Conservation (phyloP, 768 basidiomycete species). For the Solioccasus polychromus region DNA sequence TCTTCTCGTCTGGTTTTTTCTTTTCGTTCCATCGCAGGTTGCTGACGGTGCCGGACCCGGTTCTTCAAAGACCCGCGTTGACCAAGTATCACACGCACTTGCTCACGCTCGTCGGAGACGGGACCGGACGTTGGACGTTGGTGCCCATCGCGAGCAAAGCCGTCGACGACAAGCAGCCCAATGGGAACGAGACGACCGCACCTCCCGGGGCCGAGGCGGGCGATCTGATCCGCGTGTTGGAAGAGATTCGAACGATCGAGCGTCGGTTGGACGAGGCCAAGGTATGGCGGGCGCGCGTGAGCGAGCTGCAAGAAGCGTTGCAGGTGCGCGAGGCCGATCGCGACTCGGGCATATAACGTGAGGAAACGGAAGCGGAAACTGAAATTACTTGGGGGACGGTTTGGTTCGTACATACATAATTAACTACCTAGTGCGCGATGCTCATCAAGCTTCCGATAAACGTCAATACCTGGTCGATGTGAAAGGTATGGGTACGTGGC, state of each 20-base stretch:
- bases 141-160: conserved; percentile 40
- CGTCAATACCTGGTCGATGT: conserved; percentile 69
- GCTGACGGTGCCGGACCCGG: not conserved
- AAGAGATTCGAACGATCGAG: conserved; percentile 28
- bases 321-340: conserved; percentile 13
- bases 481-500: too few species aligned
- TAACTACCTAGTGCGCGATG: conserved; percentile 38
- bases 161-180: too few species aligned
- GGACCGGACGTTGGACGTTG: conserved; percentile 68
- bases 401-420: not conserved
- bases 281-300: conserved; percentile 27
- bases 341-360: too few species aligned
- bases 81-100: conserved; percentile 88
- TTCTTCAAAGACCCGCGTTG: conserved; percentile 66
- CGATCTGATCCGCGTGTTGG: conserved; percentile 24
- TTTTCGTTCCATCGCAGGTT: not conserved
- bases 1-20: conserved; percentile 1
- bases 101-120: conserved; percentile 74
- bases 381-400: too few species aligned
- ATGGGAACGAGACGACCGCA: too few species aligned
- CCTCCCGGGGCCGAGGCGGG: conserved; percentile 5
- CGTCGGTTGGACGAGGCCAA: conserved; percentile 21
- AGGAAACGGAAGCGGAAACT: too few species aligned
- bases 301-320: conserved; percentile 23
- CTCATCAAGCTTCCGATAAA: conserved; percentile 95